phyloP scores from a whole-genome alignment of 2,329 filamentous ascomycete species.

The Ascocoryne sarcoides region DNA sequence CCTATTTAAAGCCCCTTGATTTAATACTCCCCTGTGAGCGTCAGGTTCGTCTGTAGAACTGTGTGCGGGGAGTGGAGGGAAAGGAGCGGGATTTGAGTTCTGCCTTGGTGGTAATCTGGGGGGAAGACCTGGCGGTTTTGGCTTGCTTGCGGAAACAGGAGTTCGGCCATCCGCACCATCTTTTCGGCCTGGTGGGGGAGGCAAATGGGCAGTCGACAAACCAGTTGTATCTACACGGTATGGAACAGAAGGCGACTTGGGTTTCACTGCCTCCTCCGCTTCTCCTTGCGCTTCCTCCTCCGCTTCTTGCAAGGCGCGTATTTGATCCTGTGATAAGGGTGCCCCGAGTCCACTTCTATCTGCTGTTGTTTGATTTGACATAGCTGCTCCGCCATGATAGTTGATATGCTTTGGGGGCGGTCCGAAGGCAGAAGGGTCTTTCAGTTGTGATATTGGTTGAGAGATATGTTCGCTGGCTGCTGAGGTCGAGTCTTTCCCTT shows the following conservation, averaged over 20 bases:
- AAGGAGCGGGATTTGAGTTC: constrained; percentile 28
- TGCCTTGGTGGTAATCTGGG: constrained; percentile 48
- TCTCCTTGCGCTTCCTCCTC: constrained; percentile 21
- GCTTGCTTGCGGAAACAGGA: constrained; percentile 11
- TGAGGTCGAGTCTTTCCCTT: constrained; percentile 22
- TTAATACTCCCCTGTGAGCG: constrained; percentile 27
- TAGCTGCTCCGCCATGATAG: constrained; percentile 24
- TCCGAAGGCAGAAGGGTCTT: constrained; percentile 56
- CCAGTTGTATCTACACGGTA: constrained; percentile 54
- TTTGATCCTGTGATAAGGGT: constrained; percentile 32
- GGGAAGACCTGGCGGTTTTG: constrained; percentile 38
- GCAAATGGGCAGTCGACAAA: constrained; percentile 47
- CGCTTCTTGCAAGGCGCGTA: constrained; percentile 24
- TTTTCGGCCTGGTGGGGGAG: constrained; percentile 46
- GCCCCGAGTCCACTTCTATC: constrained; percentile 34
- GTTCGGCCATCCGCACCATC: constrained; percentile 25
- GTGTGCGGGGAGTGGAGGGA: constrained; percentile 33
- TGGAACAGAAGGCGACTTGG: constrained; percentile 42
- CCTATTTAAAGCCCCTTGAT: constrained; percentile 42
- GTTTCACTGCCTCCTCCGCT: constrained; percentile 23
- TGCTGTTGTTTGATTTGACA: constrained; percentile 21
- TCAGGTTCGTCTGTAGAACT: constrained; percentile 19
- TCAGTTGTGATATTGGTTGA: constrained; percentile 49
- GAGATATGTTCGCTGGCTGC: constrained; percentile 20
- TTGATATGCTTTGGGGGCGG: constrained; percentile 52